Evolutionary conservation across 306 rosid genomes (phyloP).

Genomic region (Cucumis hystrix): DNA sequence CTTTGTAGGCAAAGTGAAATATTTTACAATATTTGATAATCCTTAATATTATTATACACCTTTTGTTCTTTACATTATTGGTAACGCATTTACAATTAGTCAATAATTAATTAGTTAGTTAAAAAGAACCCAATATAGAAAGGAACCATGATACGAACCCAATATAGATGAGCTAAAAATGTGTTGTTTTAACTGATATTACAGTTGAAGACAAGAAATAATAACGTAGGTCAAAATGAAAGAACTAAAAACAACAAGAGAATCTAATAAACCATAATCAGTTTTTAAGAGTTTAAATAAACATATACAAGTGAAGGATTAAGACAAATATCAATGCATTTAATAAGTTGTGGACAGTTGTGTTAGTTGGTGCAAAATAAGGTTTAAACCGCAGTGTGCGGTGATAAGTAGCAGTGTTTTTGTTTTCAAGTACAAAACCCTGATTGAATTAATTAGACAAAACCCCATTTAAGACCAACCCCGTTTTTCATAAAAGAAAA

Average conservation of each 20-base stretch:
- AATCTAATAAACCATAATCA: neutral
- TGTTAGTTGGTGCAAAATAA: neutral
- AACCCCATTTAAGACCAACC: neutral
- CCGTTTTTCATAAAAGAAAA: too few species aligned
- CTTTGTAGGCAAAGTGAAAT: neutral
- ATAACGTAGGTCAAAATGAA: neutral
- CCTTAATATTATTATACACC: neutral
- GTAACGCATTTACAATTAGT: neutral
- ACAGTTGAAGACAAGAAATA: neutral
- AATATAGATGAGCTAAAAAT: neutral
- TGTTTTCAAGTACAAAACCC: neutral
- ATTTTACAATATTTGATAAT: neutral
- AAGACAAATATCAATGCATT: neutral
- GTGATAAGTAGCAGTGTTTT: neutral
- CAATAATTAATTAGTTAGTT: neutral
- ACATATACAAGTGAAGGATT: neutral
- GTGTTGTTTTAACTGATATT: neutral
- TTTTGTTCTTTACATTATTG: neutral
- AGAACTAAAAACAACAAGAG: neutral
- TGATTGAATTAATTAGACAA: neutral
- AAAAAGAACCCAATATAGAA: neutral
- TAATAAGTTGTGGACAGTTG: neutral
- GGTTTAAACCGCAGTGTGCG: neutral
- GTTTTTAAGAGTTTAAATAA: neutral
- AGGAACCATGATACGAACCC: neutral